Percentiles rank a stretch among this genome's conserved stretches.
Evolutionary conservation across 148 eudicot species (phyloP).

Genomic region (Amaranthus cruentus): DNA sequence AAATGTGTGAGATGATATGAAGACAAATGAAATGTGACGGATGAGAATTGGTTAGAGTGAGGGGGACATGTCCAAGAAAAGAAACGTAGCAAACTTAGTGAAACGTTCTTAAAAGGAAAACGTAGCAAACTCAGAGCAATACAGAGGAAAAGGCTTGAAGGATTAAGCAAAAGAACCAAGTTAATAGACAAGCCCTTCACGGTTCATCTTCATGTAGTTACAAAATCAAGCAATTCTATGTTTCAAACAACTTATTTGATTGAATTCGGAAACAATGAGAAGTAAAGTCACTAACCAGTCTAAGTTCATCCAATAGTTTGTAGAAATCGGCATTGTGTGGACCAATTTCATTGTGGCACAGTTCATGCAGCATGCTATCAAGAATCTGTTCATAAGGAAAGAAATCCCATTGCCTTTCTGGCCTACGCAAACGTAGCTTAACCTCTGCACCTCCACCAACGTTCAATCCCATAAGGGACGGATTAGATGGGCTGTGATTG

Average conservation of each 20-base stretch:
- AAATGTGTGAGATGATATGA: too few relatives aligned
- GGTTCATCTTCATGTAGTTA: neutral
- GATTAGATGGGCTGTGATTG: conserved; percentile 62
- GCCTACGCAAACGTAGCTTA: conserved; percentile 66
- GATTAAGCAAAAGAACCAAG: too few relatives aligned
- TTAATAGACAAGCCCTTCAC: neutral
- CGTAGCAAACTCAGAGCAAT: too few relatives aligned
- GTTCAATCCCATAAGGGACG: conserved; percentile 71
- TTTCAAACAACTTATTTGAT: neutral
- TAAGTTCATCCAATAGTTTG: conserved; percentile 71
- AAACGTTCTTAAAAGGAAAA: too few relatives aligned
- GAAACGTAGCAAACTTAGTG: too few relatives aligned
- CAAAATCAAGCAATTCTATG: neutral
- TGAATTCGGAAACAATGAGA: neutral
- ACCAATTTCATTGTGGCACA: conserved; percentile 73
- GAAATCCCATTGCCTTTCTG: conserved; percentile 68
- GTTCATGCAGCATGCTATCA: conserved; percentile 91
- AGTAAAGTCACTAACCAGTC: conserved; percentile 48
- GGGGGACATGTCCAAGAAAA: too few relatives aligned
- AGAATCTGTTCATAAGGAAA: conserved; percentile 63
- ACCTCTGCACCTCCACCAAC: conserved; percentile 71
- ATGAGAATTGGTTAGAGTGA: too few relatives aligned
- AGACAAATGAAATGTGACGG: too few relatives aligned
- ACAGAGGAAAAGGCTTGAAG: too few relatives aligned
- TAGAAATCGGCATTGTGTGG: conserved; percentile 82